Base-by-base conservation (phyloP, 192 early-diverging fungal species). In the Rhizophagus clarus region DNA sequence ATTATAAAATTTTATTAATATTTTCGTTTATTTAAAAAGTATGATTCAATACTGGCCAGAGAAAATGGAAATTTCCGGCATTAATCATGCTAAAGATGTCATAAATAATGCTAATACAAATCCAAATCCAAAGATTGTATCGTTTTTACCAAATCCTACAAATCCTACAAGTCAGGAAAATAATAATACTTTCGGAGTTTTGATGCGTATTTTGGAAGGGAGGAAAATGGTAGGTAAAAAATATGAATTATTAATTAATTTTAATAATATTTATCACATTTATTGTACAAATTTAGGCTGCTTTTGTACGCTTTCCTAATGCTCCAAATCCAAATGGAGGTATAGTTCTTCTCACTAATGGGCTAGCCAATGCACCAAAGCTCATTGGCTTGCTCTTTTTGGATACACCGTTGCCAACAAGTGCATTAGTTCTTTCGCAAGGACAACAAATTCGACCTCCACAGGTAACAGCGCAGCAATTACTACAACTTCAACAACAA, bases 271-370 rank as follows among this genome's bases (percentile, higher is more conserved):
- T 42, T 2, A 20, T 5, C 22, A 62, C 7, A 24, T 10, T 62
- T 62, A 26, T 10, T 22, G 15, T 29, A n/a, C n/a, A 12, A 66
- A 24, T 29, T 26, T 12, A 66, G 63, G 68, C 68, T 24, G 68
- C 68, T n/a, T 70, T 70, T n/a, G 34, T 72, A 17, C 71, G 71
- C 24, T 72, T 72, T 28, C 42, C 71, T 29, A 72, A 49, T 49
- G 71, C 45, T 1, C 71, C 71, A 37, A 72, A 72, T 49, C 71
- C 71, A 17, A 72, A 72, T 15, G 71, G 71, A 7, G 71, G 71
- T 22, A 49, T 72, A 26, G 71, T 49, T 51, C n/a, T 72, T 49
- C 51, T 49, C 49, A 20, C 63, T 17, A 31, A 45, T 45, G 63
- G 63, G 32, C 32, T 3, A n/a, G 14, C 20, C 2, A 63, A 24